Evolutionary conservation across 805 yeast genomes (phyloP).

Genomic region (Wickerhamomyces alni): DNA sequence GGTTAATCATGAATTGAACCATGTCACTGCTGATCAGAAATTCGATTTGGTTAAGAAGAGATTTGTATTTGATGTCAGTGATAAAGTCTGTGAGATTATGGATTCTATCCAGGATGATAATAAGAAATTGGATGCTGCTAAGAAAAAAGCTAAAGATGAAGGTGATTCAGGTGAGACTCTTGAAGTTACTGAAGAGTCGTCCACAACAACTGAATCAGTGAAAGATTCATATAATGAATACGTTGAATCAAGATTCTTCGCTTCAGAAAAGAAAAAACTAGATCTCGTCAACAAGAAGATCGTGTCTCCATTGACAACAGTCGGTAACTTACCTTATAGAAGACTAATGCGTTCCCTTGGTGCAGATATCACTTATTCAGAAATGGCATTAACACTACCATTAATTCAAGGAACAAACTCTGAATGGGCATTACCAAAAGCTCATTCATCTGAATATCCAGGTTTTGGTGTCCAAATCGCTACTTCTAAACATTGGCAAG

Average conservation of each 20-base stretch:
- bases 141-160: constrained; percentile 24
- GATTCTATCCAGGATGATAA: constrained; percentile 45
- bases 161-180: constrained; percentile 17
- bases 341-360: constrained; percentile 86
- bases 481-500: constrained; percentile 87
- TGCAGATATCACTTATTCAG: constrained; percentile 89
- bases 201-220: neutral
- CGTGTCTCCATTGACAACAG: constrained; percentile 94
- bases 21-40: constrained; percentile 39
- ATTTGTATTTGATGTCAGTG: constrained; percentile 52
- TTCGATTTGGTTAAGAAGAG: constrained; percentile 40
- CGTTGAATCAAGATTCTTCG: constrained; percentile 69
- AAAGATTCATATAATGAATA: constrained; percentile 43
- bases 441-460: constrained; percentile 74
- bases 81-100: constrained; percentile 52
- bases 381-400: constrained; percentile 90
- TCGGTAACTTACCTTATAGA: constrained; percentile 94
- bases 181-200: too few relatives aligned
- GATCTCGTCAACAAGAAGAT: constrained; percentile 72
- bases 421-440: constrained; percentile 97
- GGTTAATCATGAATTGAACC: constrained; percentile 56
- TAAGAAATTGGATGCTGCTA: constrained; percentile 29
- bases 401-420: constrained; percentile 84
- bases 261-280: constrained; percentile 75
- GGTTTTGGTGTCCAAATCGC: constrained; percentile 95